Evolutionary conservation across 2,329 filamentous ascomycete species (phyloP).

Genomic region (Colletotrichum sojae): DNA sequence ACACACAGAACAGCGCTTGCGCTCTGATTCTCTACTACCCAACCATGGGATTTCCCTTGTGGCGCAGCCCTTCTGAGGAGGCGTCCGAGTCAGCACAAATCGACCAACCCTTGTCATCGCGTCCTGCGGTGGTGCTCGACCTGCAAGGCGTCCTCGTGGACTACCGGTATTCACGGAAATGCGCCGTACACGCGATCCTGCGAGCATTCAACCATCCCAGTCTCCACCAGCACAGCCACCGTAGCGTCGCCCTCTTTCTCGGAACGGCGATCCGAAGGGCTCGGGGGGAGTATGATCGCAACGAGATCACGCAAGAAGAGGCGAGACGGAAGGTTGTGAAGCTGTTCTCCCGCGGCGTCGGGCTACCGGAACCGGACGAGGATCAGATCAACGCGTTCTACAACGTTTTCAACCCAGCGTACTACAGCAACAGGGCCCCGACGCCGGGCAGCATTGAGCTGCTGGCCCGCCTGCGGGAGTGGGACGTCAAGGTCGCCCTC

Average conservation of each 20-base stretch:
- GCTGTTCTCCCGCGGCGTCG: conserved; percentile 2
- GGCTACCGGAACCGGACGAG: conserved; percentile 3
- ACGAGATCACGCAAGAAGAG: conserved; percentile 8
- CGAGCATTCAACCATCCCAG: neutral
- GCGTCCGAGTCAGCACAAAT: too few relatives aligned
- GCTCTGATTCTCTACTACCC: too few relatives aligned
- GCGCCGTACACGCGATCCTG: conserved; percentile 2
- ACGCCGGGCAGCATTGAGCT: conserved; percentile 6
- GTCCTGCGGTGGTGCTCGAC: conserved; percentile 13
- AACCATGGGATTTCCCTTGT: too few relatives aligned
- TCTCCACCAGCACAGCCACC: neutral
- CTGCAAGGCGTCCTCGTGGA: conserved; percentile 22
- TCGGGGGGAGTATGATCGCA: neutral
- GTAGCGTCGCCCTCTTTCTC: conserved; percentile 6
- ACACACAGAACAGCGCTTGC: too few relatives aligned
- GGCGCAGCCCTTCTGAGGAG: too few relatives aligned
- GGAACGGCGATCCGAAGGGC: conserved; percentile 3
- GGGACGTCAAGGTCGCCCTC: conserved; percentile 14
- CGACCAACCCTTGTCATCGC: too few relatives aligned
- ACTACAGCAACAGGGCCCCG: neutral
- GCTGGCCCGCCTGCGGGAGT: conserved; percentile 6
- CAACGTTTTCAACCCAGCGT: conserved; percentile 4
- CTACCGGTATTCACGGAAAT: conserved; percentile 1
- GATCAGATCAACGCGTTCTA: conserved; percentile 1
- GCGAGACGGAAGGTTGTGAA: neutral